Base-by-base conservation (phyloP, 2,329 filamentous ascomycete genomes). In the Colletotrichum sp. region DNA sequence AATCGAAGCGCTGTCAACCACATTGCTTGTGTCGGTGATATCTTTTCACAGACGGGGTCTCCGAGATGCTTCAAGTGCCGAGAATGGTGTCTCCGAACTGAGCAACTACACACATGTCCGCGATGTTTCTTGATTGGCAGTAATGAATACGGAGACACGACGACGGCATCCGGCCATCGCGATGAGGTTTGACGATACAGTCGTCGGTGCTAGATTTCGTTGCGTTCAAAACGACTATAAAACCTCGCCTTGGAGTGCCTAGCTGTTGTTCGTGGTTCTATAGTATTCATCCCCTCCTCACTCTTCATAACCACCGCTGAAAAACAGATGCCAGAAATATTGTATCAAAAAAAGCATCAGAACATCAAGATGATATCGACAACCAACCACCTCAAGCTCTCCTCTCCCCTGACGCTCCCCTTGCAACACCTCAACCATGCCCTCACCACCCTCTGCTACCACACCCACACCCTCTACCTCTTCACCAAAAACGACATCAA, bases 251-350 rank as follows among this genome's bases (percentile, higher is more conserved):
- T 52, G 0, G 43, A 12, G 43, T 52, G n/a, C 10, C 43, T 21
- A 21, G n/a, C 0, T 13, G 2, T 52, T 52, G 6, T n/a, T 48
- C 38, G 2, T 21, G 38, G 6, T n/a, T 10, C 38, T 12, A 12
- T 48, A n/a, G 10, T 10, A 5, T 10, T 43, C 38, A 10, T 18
- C 16, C 2, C n/a, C 43, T 52, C 6, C n/a, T 21, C 4, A 12
- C 43, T 1, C 43, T 21, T n/a, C n/a, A 52, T 7, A 10, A 52
- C 10, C 6, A 21, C 43, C 4, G 43, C 10, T 13, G 4, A 24
- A 0, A 13, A 52, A 5, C 10, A 0, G 0, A 52, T 8, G 0
- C 6, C 43, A 13, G n/a, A 52, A 21, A 1, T 21, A 21, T 13
- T 24, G 3, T n/a, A 52, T 1, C 1, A 2, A 0, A 21, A 48